These are phyloP conservation scores for Coniferiporia weirii DNA, from an alignment of 1,284 basidiomycete species.

Conservation along the genomic window DNA sequence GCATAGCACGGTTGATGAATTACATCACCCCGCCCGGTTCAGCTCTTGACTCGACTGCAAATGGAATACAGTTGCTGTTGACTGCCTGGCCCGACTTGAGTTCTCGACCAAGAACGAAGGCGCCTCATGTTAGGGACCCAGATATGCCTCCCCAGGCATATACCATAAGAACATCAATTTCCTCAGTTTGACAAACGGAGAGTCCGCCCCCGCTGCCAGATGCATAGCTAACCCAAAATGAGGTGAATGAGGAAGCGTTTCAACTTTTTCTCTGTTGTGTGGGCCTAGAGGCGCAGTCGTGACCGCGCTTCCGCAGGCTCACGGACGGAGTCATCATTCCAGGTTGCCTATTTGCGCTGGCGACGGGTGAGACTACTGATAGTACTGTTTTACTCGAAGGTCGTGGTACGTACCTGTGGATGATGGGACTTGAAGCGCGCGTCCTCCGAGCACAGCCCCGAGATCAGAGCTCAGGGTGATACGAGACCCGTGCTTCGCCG, in stretches of 20 bases:
- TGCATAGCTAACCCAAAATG: slow-evolving; percentile 6
- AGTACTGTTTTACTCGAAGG: background rate
- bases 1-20: slow-evolving; percentile 8
- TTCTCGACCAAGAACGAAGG: background rate
- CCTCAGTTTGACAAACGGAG: slow-evolving; percentile 8
- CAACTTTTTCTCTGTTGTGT: background rate
- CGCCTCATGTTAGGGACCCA: background rate
- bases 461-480: background rate
- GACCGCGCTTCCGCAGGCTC: background rate
- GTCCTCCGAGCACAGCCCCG: background rate
- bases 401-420: background rate
- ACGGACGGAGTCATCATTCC: background rate
- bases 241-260: background rate
- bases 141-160: background rate
- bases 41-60: slow-evolving; percentile 9
- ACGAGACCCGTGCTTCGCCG: background rate
- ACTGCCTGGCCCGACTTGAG: background rate
- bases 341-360: background rate
- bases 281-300: slow-evolving; percentile 1
- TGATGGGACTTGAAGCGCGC: background rate
- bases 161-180: slow-evolving; percentile 3
- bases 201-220: background rate
- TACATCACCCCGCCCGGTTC: slow-evolving; percentile 3
- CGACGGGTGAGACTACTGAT: background rate
- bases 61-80: background rate